Conservation (phyloP, 1,284 basidiomycete species). For the Cutaneotrichosporon sp. region DNA sequence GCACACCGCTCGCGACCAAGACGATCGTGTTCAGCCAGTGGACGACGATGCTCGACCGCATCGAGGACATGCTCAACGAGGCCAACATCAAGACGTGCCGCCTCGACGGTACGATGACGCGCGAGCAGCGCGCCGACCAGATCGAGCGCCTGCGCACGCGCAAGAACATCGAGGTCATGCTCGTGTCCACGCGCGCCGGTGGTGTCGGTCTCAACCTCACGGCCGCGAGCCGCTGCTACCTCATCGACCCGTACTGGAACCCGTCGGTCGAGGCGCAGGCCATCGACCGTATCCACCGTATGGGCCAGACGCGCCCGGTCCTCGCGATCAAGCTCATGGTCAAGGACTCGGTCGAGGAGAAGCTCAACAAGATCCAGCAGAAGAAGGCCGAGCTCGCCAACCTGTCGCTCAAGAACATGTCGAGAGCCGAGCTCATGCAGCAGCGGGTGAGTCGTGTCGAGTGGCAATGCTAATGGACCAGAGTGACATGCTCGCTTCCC, state of each 20-base stretch:
- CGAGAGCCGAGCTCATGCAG: slow-evolving; percentile 77
- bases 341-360: slow-evolving; percentile 87
- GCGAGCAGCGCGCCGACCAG: slow-evolving; percentile 84
- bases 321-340: slow-evolving; percentile 91
- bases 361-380: slow-evolving; percentile 83
- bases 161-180: slow-evolving; percentile 81
- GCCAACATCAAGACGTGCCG: slow-evolving; percentile 81
- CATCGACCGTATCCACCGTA: slow-evolving; percentile 90
- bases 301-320: slow-evolving; percentile 89
- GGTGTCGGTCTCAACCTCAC: slow-evolving; percentile 95
- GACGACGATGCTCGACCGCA: slow-evolving; percentile 93
- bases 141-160: slow-evolving; percentile 88
- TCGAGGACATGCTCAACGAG: slow-evolving; percentile 84
- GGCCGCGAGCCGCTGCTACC: slow-evolving; percentile 85
- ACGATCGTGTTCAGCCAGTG: slow-evolving; percentile 95
- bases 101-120: slow-evolving; percentile 94
- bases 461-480: slow-evolving; percentile 46
- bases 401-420: slow-evolving; percentile 77
- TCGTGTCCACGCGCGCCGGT: slow-evolving; percentile 94
- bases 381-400: slow-evolving; percentile 93
- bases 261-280: slow-evolving; percentile 96
- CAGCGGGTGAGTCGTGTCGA: slow-evolving; percentile 62
- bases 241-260: slow-evolving; percentile 91
- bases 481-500: slow-evolving; percentile 55
- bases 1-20: slow-evolving; percentile 60